Evolutionary conservation across 1,284 basidiomycete genomes (phyloP), one percentile per base, ranked within the genome.

Genomic region (Vanrija sp.): DNA sequence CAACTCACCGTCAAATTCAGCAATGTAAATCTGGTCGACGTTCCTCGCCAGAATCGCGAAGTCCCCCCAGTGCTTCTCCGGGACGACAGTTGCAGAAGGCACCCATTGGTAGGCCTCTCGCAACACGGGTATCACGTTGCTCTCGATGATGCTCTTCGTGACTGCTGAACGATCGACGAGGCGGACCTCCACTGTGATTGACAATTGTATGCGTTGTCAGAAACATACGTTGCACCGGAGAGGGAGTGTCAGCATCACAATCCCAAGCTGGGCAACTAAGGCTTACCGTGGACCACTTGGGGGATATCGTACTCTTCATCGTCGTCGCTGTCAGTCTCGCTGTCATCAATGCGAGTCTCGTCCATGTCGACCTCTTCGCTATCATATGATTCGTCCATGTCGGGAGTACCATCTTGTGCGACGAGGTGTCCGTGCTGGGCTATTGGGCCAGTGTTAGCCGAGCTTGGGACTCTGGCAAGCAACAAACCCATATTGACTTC

Each of bases 11-110:
- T 31, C 31, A 14, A 69, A 73, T 48, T 84, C 94, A 3, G 87
- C 85, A 3, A 89, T 84, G n/a, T 79, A 76, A 56, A 98, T 86
- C 35, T 80, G 80, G 56, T 93, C 88, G 19, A 96, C 85, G 45
- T 88, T 84, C 20, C 84, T 78, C 0, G 80, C 79, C 15, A 98
- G 81, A 39, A 87, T 85, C 39, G 79, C 76, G 4, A 92, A 75
- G 0, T 79, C 81, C 15, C 53, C 51, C 65, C 69, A 68, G 18
- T 59, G 58, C 37, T 62, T 47, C n/a, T 63, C 37, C 6, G 50
- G 24, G 1, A 61, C 45, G 8, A 47, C 10, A 12, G 31, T 22
- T 5, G 25, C 47, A 3, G 43, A 22, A 1, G 24, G 12, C 8
- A 57, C 42, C 20, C 42, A 51, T 19, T 16, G 25, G 47, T 47